Conservation (phyloP, 2,329 filamentous ascomycete species). For the Cyphellophora europaea region DNA sequence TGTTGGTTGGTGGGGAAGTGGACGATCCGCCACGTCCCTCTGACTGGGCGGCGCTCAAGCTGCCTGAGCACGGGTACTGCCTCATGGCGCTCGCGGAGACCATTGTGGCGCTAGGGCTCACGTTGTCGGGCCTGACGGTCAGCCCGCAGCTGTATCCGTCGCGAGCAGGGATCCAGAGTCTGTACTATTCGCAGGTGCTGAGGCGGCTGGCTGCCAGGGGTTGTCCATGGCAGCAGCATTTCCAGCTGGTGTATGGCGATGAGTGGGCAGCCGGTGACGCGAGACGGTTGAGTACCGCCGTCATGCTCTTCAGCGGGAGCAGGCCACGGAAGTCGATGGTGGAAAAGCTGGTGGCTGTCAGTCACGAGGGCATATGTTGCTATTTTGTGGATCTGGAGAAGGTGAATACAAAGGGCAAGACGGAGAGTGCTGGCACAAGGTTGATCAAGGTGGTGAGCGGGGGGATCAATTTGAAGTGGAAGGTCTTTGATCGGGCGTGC, state of each 20-base stretch:
- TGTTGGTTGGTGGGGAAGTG: too few relatives aligned
- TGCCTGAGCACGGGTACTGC: conserved; percentile 17
- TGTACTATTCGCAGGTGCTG: conserved; percentile 15
- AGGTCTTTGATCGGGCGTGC: conserved; percentile 14
- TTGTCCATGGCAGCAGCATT: conserved; percentile 10
- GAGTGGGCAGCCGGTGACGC: conserved; percentile 18
- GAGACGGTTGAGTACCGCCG: conserved; percentile 13
- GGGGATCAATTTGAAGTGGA: conserved; percentile 11
- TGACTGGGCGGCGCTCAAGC: too few relatives aligned
- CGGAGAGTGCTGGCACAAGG: conserved; percentile 7
- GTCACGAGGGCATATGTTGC: conserved; percentile 16
- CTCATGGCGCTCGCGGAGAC: conserved; percentile 15
- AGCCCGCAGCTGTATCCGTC: conserved; percentile 13
- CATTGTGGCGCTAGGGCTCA: conserved; percentile 17
- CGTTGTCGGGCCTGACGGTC: conserved; percentile 15
- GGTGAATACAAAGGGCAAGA: conserved; percentile 3
- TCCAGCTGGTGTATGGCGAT: conserved; percentile 16
- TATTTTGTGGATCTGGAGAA: conserved; percentile 15
- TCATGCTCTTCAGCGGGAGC: conserved; percentile 15
- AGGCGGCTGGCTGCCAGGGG: conserved; percentile 15
- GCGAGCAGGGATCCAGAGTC: conserved; percentile 13
- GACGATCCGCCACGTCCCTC: too few relatives aligned
- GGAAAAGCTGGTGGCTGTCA: conserved; percentile 14
- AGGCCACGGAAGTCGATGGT: conserved; percentile 12
- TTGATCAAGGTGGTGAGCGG: conserved; percentile 12